Conservation (phyloP, 192 early-diverging fungal genomes). For the Dispira parvispora region DNA sequence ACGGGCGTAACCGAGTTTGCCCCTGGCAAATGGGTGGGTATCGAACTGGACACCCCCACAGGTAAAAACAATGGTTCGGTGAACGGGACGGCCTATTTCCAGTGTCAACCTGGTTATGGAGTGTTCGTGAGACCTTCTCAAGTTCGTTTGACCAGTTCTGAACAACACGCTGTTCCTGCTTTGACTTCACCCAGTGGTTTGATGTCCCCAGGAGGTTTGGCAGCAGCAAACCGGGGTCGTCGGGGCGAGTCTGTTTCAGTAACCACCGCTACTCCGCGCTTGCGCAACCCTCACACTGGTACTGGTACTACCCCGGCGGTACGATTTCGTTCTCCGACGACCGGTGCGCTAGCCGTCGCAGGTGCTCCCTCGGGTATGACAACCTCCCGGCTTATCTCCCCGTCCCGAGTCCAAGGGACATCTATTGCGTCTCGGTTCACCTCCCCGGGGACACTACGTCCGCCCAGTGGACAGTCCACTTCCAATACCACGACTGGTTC, state of each 20-base stretch:
- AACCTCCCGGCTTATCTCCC: background rate
- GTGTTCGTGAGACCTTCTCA: slow-evolving; percentile 61
- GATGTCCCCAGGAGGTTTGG: background rate
- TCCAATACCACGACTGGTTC: background rate
- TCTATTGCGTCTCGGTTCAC: background rate
- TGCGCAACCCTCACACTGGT: background rate
- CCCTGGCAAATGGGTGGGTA: slow-evolving; percentile 74
- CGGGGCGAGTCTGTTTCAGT: slow-evolving; percentile 5
- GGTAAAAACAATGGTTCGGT: slow-evolving; percentile 74
- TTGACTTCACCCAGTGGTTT: background rate
- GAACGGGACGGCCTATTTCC: slow-evolving; percentile 61
- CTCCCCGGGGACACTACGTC: background rate
- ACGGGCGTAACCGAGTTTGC: slow-evolving; percentile 68
- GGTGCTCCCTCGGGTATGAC: background rate
- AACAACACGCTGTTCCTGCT: background rate
- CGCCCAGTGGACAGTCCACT: background rate
- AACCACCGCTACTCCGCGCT: background rate
- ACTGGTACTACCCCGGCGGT: background rate
- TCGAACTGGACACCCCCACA: slow-evolving; percentile 57
- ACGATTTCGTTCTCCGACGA: slow-evolving; percentile 5
- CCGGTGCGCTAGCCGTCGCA: background rate
- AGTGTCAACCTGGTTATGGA: slow-evolving; percentile 49
- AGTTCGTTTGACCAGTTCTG: slow-evolving; percentile 15
- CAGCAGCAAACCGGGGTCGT: background rate
- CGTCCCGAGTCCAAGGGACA: background rate